phyloP scores from a whole-genome alignment of 139 green algal species.

The Cymbomonas tetramitiformis region DNA sequence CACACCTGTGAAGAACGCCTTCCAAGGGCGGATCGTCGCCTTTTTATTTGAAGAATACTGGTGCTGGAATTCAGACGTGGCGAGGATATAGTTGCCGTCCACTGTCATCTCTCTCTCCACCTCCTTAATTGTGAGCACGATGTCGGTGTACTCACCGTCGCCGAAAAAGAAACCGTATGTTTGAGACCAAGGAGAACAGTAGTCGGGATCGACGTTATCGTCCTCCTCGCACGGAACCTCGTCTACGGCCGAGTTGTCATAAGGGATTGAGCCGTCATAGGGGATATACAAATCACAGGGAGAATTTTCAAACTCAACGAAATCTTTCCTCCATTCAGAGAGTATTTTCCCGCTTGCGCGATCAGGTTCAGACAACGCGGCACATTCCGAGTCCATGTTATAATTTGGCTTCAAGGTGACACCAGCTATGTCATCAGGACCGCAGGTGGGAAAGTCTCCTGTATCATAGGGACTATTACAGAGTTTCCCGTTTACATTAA shows the following conservation, averaged over 20 bases:
- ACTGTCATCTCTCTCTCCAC: neutral
- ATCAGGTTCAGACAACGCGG: neutral
- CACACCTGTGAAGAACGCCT: slow-evolving; percentile 6
- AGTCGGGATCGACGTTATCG: neutral
- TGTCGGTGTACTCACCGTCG: neutral
- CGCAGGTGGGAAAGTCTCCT: slow-evolving; percentile 8
- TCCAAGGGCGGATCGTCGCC: neutral
- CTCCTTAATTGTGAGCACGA: neutral
- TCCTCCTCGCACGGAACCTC: neutral
- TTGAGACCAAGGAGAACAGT: neutral
- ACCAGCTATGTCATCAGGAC: too few relatives aligned
- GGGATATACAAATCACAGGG: too few relatives aligned
- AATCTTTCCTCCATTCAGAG: too few relatives aligned
- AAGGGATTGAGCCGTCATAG: too few relatives aligned
- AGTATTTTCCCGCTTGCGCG: neutral
- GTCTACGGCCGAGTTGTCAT: neutral
- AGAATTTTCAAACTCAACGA: too few relatives aligned
- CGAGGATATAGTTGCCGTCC: neutral
- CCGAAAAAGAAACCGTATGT: neutral
- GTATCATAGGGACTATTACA: slow-evolving; percentile 13
- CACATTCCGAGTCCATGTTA: neutral
- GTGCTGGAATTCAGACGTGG: neutral
- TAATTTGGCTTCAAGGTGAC: too few relatives aligned
- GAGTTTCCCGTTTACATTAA: neutral
- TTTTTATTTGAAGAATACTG: neutral